Evolutionary conservation across 768 basidiomycete species (phyloP).

Genomic region (Trametes cinnabarina): DNA sequence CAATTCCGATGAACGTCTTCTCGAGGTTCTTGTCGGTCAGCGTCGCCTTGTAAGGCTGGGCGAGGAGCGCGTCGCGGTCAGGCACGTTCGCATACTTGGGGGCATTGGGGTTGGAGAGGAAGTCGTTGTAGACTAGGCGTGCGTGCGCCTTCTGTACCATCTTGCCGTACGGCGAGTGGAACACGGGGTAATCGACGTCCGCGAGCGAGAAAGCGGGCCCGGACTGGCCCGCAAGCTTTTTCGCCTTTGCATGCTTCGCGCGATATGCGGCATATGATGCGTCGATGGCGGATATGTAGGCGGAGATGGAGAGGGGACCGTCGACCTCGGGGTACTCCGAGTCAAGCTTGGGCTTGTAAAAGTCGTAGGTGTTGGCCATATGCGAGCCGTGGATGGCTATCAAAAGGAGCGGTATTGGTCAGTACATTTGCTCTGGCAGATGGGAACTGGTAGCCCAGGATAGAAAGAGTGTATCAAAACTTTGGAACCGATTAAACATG

Average conservation of each 20-base stretch:
- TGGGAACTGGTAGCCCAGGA: not conserved
- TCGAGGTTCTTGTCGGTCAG: constrained; percentile 94
- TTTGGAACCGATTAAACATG: not conserved
- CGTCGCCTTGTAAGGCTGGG: constrained; percentile 65
- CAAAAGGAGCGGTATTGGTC: constrained; percentile 5
- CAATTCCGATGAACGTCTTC: constrained; percentile 85
- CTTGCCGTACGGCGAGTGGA: constrained; percentile 99
- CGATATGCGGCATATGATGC: constrained; percentile 82
- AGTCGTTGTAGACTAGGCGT: constrained; percentile 90
- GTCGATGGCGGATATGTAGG: constrained; percentile 93
- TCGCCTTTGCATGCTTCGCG: constrained; percentile 69
- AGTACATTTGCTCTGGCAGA: not conserved
- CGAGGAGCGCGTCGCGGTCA: constrained; percentile 66
- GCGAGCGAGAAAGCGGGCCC: constrained; percentile 65
- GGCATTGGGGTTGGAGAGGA: constrained; percentile 69
- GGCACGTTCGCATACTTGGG: constrained; percentile 70
- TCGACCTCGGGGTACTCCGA: constrained; percentile 97
- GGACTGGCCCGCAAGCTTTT: constrained; percentile 40
- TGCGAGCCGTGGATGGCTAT: constrained; percentile 92
- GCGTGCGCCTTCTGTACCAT: constrained; percentile 97
- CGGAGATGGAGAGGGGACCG: constrained; percentile 92
- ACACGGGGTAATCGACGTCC: constrained; percentile 87
- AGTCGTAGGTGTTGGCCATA: constrained; percentile 98
- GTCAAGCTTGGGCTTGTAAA: constrained; percentile 96
- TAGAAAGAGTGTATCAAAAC: not conserved